Evolutionary conservation across 768 basidiomycete species (phyloP), one percentile per base, ranked within the genome.

Genomic region (Dioszegia crocea): DNA sequence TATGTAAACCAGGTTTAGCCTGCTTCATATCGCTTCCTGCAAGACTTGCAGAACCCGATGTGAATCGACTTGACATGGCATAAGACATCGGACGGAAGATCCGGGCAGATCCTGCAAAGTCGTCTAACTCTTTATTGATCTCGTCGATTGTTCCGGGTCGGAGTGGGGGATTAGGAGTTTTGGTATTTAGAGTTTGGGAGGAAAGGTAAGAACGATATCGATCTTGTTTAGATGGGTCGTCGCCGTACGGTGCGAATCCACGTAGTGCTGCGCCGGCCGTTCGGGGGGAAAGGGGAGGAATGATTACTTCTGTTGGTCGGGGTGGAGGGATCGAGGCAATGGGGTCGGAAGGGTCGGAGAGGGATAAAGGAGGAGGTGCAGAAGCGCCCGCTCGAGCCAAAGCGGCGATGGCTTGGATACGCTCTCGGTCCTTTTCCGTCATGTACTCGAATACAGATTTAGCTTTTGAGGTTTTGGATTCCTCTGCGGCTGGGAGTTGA

Each of bases 61-160:
- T 91, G 76, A 98, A 98, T n/a, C 94, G 83, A 21, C 85, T 87
- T 0, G 91, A 91, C 89, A 98, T 97, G 16, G 90, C 89, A 2
- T 88, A 89, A 0, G 85, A 84, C 64, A 93, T 84, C 0, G 96
- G 96, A 67, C 91, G 91, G 80, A 97, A 98, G 27, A 98, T 83
- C 24, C 82, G 78, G 0, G 94, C 94, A 0, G 91, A 83, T 72
- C 91, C 89, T 1, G 88, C 84, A 63, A 91, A 97, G 66, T 94
- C 91, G 40, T 80, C 80, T 29, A 94, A 78, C 75, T 99, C 96
- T 63, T 85, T 86, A 66, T 87, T 84, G 74, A 89, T 89, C 21
- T 84, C 84, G 27, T 88, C 85, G 5, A 80, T 78, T 73, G 91
- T 88, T 0, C 78, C 80, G 0, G 84, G 82, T 4, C 83, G 66